Conservation (phyloP, 305 asterid species). For the Fraxinus paxiana region DNA sequence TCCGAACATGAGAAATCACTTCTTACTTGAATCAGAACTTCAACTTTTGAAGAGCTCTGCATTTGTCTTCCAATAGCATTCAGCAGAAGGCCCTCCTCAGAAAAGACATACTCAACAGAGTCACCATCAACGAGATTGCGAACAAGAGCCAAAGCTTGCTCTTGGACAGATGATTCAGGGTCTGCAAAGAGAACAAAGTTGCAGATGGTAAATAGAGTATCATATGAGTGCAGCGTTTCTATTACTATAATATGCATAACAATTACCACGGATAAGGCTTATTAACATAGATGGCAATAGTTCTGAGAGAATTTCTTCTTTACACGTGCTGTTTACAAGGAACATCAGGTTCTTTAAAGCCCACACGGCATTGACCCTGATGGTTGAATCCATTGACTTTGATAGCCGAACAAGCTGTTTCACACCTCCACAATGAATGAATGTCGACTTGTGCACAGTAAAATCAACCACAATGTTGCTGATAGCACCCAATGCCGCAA, state of each 20-base stretch:
- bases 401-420: slow-evolving; percentile 79
- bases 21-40: slow-evolving; percentile 81
- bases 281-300: slow-evolving; percentile 54
- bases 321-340: slow-evolving; percentile 62
- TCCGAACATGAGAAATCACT: slow-evolving; percentile 2
- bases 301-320: slow-evolving; percentile 74
- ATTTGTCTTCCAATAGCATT: slow-evolving; percentile 74
- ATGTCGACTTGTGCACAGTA: slow-evolving; percentile 50
- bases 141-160: slow-evolving; percentile 77
- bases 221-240: slow-evolving; percentile 10
- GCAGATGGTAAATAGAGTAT: slow-evolving; percentile 24
- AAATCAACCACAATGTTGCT: slow-evolving; percentile 83
- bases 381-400: slow-evolving; percentile 86
- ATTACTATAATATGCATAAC: slow-evolving; percentile 7
- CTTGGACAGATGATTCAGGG: slow-evolving; percentile 81
- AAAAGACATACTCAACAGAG: slow-evolving; percentile 59
- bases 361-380: slow-evolving; percentile 67
- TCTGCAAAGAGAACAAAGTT: slow-evolving; percentile 43
- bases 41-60: slow-evolving; percentile 49
- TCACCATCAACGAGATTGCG: slow-evolving; percentile 87
- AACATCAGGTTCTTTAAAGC: slow-evolving; percentile 80
- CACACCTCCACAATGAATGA: slow-evolving; percentile 72
- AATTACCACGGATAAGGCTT: slow-evolving; percentile 79
- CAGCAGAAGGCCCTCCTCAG: slow-evolving; percentile 60
- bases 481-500: slow-evolving; percentile 81